Evolutionary conservation across 192 early-diverging fungal genomes (phyloP), one percentile per base, ranked within the genome.

Genomic region (Linnemannia exigua): DNA sequence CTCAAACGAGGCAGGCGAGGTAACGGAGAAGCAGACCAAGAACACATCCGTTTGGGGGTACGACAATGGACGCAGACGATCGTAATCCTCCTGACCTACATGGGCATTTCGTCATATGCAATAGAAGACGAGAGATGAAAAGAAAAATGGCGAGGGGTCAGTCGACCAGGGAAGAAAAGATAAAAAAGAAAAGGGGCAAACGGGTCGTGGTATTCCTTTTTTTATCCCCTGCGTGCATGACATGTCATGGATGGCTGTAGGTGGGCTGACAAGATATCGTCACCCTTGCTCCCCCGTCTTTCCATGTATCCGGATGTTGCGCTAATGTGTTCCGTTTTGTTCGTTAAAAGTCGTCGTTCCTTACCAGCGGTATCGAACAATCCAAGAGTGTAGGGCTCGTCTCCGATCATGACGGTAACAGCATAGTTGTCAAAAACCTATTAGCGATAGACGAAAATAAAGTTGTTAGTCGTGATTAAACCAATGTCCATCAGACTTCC

Each of bases 371-470:
- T 98, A 94, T 98, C 97, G 89, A 98, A 98, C 41, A 98, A 91
- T 72, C 97, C 97, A 66, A 99, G 89, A 25, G 96, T 97, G 90
- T 97, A 98, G 28, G 97, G 98, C 87, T 99, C 97, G 83, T 96
- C 96, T 72, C 96, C 97, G 91, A 98, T 98, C 97, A 98, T 99
- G 74, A 99, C 97, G n/a, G 97, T 98, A 33, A 98, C 97, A 71
- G 97, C 96, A 92, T 99, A 99, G 88, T 99, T 98, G 90, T 99
- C 97, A 92, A 99, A 99, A n/a, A 95, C 94, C 92, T 94, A 88
- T 63, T 50, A n/a, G 25, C 35, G 14, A 79, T 8, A 25, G 38
- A 22, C n/a, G 69, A 47, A 77, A 68, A 68, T 19, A 68, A 50
- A 47, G 19, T 48, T 16, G 41, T 47, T 77, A 16, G n/a, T 44